Evolutionary conservation across 495 filamentous ascomycete genomes (phyloP), one percentile per base, ranked within the genome.

Genomic region (Glonium stellatum): DNA sequence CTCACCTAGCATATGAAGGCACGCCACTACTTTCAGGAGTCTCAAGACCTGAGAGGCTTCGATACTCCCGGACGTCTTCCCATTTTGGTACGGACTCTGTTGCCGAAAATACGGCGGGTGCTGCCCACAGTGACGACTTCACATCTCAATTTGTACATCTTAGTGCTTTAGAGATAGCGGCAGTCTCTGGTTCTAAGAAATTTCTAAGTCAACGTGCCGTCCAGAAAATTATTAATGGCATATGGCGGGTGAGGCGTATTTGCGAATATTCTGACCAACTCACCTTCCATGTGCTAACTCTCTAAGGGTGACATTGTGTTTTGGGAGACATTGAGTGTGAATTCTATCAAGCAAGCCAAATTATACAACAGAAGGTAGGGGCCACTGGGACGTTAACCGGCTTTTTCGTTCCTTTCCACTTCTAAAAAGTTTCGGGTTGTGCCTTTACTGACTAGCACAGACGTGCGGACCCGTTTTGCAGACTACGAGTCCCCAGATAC

Each of bases 161-260:
- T 50, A 96, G 92, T 72, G 90, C 88, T 13, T 75, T 97, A 15
- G 92, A 97, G 69, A 92, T 97, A 67, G 92, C 91, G 39, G 84
- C 87, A 39, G 84, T 96, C 34, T 87, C 87, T n/a, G 82, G 87
- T 62, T 90, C 91, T 23, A 97, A 96, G 72, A 86, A 86, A 34
- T 97, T 96, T 64, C 80, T 96, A 13, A 89, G 88, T 70, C 91
- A 96, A 70, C 78, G 78, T 53, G 80, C 90, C 8, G 87, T 97
- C 34, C 92, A 97, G 67, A 87, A 86, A 62, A 86, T 96, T 57
- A 84, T 96, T 46, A 85, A 90, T 57, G 87, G 88, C 46, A 91
- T 96, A 55, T 96, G 92, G 92, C 84, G 84, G 55, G 64, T 66
- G 62, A 31, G 27, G 27, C 27, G 6, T 31, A 31, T 31, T n/a